Base-by-base conservation (phyloP, 2,329 filamentous ascomycete species). In the Peltaster fructicola region DNA sequence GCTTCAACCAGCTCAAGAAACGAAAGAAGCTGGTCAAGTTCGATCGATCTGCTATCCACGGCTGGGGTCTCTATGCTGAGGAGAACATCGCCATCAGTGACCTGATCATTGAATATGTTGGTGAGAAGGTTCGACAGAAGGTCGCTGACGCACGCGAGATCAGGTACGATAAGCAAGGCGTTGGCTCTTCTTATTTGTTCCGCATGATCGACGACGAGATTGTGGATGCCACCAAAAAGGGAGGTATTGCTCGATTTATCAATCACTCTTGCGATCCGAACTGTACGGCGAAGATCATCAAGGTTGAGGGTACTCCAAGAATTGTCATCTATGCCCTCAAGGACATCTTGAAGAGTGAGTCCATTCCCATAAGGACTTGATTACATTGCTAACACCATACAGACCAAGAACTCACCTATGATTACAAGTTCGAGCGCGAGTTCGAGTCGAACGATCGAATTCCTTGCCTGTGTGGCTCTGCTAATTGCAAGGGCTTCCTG, bases 71-170 rank as follows among this genome's bases (percentile, higher is more conserved):
- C 14, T 98, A 98, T 47, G 84, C 88, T 3, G 85, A 93, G 63
- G 88, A 98, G 54, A 88, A 91, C 46, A 98, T 98, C 35, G 69
- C 77, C 31, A 82, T 85, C 49, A 90, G 92, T 50, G 88, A 98
- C 53, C 93, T 98, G 82, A 98, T 98, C 48, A 98, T 98, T 45
- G 88, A 98, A 56, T 98, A 98, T 48, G 88, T 98, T 7, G 88
- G 88, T 32, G 88, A 98, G 56, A 88, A 92, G 51, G 82, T 98
- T 17, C 72, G 88, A 29, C 88, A 98, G 53, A 81, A 90, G 45
- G 88, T 98, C 31, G 84, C 88, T n/a, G 88, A 98, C 52, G 72
- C 95, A 47, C 75, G 88, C 29, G 88, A 98, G 57, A 70, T 74
- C 37, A 71, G 75, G 31, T 98, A 98, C 51, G 68, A 92, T 35